Conservation (phyloP, 2,329 filamentous ascomycete genomes). For the Volutella citrinella region DNA sequence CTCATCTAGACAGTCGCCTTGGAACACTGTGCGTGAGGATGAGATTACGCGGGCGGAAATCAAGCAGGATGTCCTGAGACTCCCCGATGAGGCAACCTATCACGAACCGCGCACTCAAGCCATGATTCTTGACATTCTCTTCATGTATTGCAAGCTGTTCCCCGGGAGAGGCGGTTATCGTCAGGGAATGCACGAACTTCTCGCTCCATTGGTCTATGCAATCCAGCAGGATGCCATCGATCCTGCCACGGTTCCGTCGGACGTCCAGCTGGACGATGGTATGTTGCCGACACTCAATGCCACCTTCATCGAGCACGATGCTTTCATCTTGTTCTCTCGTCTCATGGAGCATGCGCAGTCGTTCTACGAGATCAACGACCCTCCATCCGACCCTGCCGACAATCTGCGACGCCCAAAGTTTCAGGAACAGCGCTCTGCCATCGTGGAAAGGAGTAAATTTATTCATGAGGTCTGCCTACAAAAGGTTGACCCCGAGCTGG, state of each 20-base stretch:
- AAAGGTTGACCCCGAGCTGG: constrained; percentile 78
- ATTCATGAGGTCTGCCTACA: constrained; percentile 82
- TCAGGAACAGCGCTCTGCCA: constrained; percentile 47
- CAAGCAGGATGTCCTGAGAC: constrained; percentile 86
- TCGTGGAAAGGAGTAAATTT: constrained; percentile 79
- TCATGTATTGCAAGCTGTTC: constrained; percentile 92
- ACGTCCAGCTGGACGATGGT: constrained; percentile 41
- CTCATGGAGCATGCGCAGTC: constrained; percentile 84
- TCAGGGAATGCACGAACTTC: constrained; percentile 97
- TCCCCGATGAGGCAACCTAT: constrained; percentile 90
- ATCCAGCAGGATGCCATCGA: constrained; percentile 79
- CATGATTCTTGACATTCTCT: constrained; percentile 84
- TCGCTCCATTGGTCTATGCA: constrained; percentile 85
- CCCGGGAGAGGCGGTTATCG: constrained; percentile 83
- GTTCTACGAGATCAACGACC: constrained; percentile 71
- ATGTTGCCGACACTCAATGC: constrained; percentile 69
- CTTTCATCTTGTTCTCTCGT: constrained; percentile 79
- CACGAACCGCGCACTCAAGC: constrained; percentile 74
- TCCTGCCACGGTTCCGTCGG: constrained; percentile 30
- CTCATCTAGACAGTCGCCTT: constrained; percentile 67
- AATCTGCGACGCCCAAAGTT: constrained; percentile 15
- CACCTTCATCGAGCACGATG: constrained; percentile 81
- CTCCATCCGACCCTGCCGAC: constrained; percentile 12
- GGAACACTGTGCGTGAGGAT: constrained; percentile 82
- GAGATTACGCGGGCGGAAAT: constrained; percentile 85